Conservation (phyloP, 176 grass and related monocot genomes). For the Hyparrhenia diplandra region DNA sequence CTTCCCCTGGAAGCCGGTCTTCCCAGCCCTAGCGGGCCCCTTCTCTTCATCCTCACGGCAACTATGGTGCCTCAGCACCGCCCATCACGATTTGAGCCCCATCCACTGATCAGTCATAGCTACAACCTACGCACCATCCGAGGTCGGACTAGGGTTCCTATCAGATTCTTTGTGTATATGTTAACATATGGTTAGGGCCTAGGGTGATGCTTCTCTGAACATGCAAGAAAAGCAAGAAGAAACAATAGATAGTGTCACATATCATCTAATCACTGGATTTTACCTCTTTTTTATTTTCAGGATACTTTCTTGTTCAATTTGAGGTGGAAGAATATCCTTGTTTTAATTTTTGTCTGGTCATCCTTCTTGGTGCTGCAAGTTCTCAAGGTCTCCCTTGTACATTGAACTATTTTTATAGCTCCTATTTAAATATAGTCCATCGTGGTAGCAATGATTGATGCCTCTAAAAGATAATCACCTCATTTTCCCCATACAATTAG, state of each 20-base stretch:
- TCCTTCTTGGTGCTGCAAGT: conserved; percentile 77
- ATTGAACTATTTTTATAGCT: background rate
- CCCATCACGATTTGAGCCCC: no score
- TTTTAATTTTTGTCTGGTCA: conserved; percentile 69
- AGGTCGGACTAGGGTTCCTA: no score
- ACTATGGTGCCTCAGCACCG: no score
- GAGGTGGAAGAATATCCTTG: conserved; percentile 78
- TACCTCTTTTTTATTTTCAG: conserved; percentile 30
- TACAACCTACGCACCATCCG: no score
- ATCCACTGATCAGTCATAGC: no score
- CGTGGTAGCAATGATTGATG: background rate
- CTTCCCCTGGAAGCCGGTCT: no score
- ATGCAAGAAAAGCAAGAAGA: conserved; percentile 10
- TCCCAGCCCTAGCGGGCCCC: no score
- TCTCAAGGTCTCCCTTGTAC: conserved; percentile 55
- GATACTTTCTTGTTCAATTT: conserved; percentile 73
- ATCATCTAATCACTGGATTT: background rate
- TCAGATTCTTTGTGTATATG: background rate
- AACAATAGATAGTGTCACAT: background rate
- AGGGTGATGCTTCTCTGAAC: background rate
- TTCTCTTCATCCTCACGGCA: no score
- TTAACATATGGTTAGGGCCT: conserved; percentile 4
- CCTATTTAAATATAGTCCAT: background rate
- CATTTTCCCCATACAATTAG: background rate
- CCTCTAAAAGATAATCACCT: background rate